phyloP scores from a whole-genome alignment of 2,329 filamentous ascomycete species.

The Diplodia intermedia region DNA sequence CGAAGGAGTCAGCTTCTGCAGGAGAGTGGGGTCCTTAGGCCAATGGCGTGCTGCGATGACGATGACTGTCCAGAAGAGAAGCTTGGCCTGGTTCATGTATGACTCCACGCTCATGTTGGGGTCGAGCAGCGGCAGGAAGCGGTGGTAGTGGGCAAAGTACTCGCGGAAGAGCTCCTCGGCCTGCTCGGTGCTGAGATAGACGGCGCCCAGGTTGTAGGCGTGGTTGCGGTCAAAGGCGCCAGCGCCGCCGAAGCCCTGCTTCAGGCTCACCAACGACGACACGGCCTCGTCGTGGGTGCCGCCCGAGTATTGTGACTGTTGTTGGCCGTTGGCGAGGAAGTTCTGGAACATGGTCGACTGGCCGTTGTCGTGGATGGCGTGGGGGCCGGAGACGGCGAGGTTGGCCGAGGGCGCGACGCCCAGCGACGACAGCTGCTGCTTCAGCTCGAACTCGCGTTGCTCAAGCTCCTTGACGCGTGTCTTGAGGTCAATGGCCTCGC shows the following conservation, averaged over 20 bases:
- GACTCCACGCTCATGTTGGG: slow-evolving; percentile 68
- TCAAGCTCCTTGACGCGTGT: slow-evolving; percentile 52
- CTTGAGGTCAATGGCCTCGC: slow-evolving; percentile 71
- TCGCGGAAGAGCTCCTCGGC: slow-evolving; percentile 69
- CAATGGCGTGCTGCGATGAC: slow-evolving; percentile 77
- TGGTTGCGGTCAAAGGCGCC: slow-evolving; percentile 28
- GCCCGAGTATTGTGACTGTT: slow-evolving; percentile 37
- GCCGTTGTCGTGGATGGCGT: slow-evolving; percentile 58
- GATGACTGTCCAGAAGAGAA: slow-evolving; percentile 87
- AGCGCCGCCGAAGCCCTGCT: slow-evolving; percentile 30
- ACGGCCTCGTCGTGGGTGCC: slow-evolving; percentile 33
- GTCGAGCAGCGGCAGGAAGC: slow-evolving; percentile 78
- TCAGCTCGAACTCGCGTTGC: slow-evolving; percentile 66
- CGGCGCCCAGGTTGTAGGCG: slow-evolving; percentile 30
- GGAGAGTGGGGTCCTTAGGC: slow-evolving; percentile 65
- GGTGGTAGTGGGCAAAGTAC: slow-evolving; percentile 78
- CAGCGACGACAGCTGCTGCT: slow-evolving; percentile 54
- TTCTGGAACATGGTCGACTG: slow-evolving; percentile 29
- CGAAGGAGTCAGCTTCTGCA: slow-evolving; percentile 69
- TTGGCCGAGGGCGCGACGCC: slow-evolving; percentile 28
- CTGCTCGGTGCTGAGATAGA: slow-evolving; percentile 43
- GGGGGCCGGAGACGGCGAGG: slow-evolving; percentile 51
- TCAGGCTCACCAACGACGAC: slow-evolving; percentile 32
- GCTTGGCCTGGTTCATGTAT: slow-evolving; percentile 77
- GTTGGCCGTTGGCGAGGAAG: slow-evolving; percentile 27